phyloP scores from a whole-genome alignment of 164 flowering plant species.

The Stephania yunnanensis region DNA sequence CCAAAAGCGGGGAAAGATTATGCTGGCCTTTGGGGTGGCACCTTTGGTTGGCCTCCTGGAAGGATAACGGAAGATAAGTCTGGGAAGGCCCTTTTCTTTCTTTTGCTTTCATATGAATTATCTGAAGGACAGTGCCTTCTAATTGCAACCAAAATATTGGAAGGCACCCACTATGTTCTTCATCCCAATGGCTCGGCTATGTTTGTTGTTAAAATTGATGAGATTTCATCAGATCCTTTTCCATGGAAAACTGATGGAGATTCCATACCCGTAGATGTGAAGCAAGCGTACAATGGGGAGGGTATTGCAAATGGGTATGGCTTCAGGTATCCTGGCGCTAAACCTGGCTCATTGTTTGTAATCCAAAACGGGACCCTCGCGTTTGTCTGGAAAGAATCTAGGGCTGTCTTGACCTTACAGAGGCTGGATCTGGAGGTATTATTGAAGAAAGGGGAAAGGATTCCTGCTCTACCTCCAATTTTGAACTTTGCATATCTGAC shows the following conservation, averaged over 20 bases:
- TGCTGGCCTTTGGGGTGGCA: conserved; percentile 90
- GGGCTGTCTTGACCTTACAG: conserved; percentile 71
- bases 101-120: conserved; percentile 81
- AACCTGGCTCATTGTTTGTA: conserved; percentile 88
- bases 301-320: conserved; percentile 97
- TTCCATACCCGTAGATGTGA: conserved; percentile 35
- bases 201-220: conserved; percentile 68
- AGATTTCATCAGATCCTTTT: conserved; percentile 64
- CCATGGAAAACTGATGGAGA: conserved; percentile 67
- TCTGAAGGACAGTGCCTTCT: conserved; percentile 49
- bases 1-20: conserved; percentile 53
- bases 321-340: conserved; percentile 91
- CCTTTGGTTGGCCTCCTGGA: conserved; percentile 97
- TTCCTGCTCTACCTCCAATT: conserved; percentile 71
- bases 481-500: conserved; percentile 84
- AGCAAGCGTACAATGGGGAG: conserved; percentile 64
- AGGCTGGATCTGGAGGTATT: conserved; percentile 68
- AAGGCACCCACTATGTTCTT: conserved; percentile 91
- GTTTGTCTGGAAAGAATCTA: conserved; percentile 82
- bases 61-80: conserved; percentile 70
- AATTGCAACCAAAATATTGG: conserved; percentile 87
- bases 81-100: conserved; percentile 85
- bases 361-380: conserved; percentile 64
- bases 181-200: conserved; percentile 98
- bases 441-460: conserved; percentile 71